A percentile compares a stretch with the other conserved stretches of the same genome.
Evolutionary conservation across 192 early-diverging fungal species (phyloP).

Genomic region (Podila epigama): DNA sequence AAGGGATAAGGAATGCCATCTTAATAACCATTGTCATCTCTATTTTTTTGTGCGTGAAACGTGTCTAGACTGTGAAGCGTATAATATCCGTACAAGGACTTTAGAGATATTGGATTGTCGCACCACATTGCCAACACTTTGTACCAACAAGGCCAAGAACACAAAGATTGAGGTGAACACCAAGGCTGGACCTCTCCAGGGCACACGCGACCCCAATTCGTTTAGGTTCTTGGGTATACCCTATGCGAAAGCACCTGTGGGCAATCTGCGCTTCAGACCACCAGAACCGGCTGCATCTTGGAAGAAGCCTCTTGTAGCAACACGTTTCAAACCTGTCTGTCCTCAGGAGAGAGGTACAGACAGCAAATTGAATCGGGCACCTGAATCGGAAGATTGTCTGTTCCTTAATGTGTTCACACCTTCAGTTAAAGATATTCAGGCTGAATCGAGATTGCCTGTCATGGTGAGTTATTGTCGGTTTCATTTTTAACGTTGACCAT

Average conservation of each 20-base stretch:
- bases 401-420: slow-evolving; percentile 24
- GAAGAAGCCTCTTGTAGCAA: background rate
- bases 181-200: background rate
- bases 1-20: no score
- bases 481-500: background rate
- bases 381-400: slow-evolving; percentile 18
- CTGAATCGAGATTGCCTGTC: background rate
- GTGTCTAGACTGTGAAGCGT: background rate
- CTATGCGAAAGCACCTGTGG: slow-evolving; percentile 19
- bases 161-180: slow-evolving; percentile 1
- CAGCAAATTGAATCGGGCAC: background rate
- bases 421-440: background rate
- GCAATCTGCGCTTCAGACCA: slow-evolving; percentile 1
- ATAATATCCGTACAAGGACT: background rate
- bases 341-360: background rate
- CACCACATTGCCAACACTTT: background rate
- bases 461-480: background rate
- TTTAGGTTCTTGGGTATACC: slow-evolving; percentile 25
- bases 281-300: background rate
- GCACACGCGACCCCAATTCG: slow-evolving; percentile 17
- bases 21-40: background rate
- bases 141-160: background rate
- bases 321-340: slow-evolving; percentile 5
- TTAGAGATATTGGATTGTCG: background rate
- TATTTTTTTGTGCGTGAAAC: background rate